phyloP scores from a whole-genome alignment of 768 basidiomycete genomes.

The Tulasnella sp. region DNA sequence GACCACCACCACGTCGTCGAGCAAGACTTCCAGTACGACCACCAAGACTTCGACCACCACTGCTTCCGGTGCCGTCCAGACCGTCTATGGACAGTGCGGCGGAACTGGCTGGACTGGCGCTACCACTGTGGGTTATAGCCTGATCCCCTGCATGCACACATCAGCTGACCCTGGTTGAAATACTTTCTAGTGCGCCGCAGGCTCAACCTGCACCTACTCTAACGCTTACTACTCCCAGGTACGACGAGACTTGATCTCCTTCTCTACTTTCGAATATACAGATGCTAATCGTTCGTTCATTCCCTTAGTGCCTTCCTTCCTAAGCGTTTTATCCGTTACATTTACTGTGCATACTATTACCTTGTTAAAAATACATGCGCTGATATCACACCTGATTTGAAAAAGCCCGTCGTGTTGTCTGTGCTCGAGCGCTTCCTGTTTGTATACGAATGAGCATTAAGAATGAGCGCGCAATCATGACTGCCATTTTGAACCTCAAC shows the following conservation, averaged over 20 bases:
- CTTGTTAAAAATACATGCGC: too few relatives aligned
- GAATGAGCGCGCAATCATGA: too few relatives aligned
- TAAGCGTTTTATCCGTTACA: too few relatives aligned
- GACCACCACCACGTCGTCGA: neutral
- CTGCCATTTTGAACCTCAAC: too few relatives aligned
- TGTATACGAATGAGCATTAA: too few relatives aligned
- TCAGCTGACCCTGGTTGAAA: neutral
- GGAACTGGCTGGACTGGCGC: conserved; percentile 12
- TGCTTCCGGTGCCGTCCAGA: neutral
- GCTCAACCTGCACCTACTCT: neutral
- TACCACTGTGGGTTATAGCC: neutral
- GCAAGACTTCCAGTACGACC: neutral
- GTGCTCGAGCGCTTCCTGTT: too few relatives aligned
- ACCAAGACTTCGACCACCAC: neutral
- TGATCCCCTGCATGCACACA: too few relatives aligned
- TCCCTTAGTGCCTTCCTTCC: neutral
- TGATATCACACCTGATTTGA: too few relatives aligned
- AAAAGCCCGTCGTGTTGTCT: too few relatives aligned
- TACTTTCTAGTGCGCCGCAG: neutral
- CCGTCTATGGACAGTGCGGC: conserved; percentile 11
- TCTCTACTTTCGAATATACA: neutral
- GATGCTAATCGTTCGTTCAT: neutral
- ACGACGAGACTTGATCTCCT: neutral
- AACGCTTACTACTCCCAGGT: conserved; percentile 13
- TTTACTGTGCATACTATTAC: too few relatives aligned